phyloP scores from a whole-genome alignment of 2,329 filamentous ascomycete genomes.

The Venturia oleaginea region DNA sequence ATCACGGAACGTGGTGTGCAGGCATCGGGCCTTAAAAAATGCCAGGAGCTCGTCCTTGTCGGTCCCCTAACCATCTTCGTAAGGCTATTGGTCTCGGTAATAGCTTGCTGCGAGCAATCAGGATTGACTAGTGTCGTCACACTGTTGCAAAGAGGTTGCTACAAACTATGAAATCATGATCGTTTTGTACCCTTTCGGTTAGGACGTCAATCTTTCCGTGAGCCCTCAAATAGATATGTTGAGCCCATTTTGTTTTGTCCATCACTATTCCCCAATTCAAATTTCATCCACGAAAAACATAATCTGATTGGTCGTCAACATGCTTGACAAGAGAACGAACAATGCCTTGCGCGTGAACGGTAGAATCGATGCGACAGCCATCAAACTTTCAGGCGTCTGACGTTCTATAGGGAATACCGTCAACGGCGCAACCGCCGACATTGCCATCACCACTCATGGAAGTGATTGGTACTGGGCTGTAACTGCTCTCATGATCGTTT shows the following conservation, averaged over 20 bases:
- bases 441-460: conserved; percentile 50
- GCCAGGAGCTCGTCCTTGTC: neutral
- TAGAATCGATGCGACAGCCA: neutral
- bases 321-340: neutral
- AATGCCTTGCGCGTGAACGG: neutral
- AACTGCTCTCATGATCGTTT: conserved; percentile 48
- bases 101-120: neutral
- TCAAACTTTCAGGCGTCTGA: neutral
- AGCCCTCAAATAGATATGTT: neutral
- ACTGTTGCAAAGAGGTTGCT: neutral
- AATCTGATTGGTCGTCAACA: neutral
- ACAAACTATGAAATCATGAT: conserved; percentile 2
- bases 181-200: neutral
- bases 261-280: too few relatives aligned
- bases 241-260: neutral
- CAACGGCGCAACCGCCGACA: conserved; percentile 40
- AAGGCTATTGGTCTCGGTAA: neutral
- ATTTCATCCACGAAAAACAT: too few relatives aligned
- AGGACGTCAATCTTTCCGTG: neutral
- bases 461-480: conserved; percentile 57
- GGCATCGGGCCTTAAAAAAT: neutral
- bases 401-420: conserved; percentile 30
- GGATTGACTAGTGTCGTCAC: neutral
- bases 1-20: neutral
- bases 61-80: neutral